Evolutionary conservation across 345 rosid species (phyloP), one percentile per base, ranked within the genome.

Genomic region (Heritiera littoralis): DNA sequence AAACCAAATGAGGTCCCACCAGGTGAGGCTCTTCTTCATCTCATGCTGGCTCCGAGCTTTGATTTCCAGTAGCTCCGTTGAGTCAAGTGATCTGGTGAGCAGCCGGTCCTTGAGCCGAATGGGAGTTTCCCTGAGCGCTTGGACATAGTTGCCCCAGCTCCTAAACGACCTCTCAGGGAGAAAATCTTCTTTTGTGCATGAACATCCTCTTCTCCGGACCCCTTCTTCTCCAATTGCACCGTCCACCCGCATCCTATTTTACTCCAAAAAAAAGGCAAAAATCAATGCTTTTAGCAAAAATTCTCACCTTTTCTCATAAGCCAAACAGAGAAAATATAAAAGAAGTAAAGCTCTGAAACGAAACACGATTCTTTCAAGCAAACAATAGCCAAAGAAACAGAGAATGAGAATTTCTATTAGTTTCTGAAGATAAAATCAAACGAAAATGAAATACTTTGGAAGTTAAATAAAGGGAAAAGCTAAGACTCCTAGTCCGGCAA

Each of bases 1-100:
- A 71, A 93, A 95, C 98, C 98, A 95, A 15, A 95, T 93, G 1
- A 95, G 90, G 72, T 95, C 98, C 98, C 98, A 95, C 98, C 98
- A 95, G 0, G 81, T 85, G 45, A 95, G 86, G 55, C 81, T 92
- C 80, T 86, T 92, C 91, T 95, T 93, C 98, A 95, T 95, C 77
- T 95, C 95, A 68, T 93, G 86, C 63, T 87, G 86, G 79, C 98
- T 95, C 79, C 87, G 86, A 1, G 90, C 95, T 82, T 85, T 93
- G 38, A 95, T 82, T 76, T 95, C 97, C 15, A 88, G 83, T 80
- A 95, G 83, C 92, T 95, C 98, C 9, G 85, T 79, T 3, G 93
- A 32, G 85, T 95, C 98, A 14, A 80, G 48, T 4, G 98, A 95
- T 32, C 98, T 88, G 56, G 91, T 83, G 68, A 87, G 51, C 2